Evolutionary conservation across 2,329 filamentous ascomycete genomes (phyloP), one percentile per base, ranked within the genome.

Genomic region (Mycogone perniciosa): DNA sequence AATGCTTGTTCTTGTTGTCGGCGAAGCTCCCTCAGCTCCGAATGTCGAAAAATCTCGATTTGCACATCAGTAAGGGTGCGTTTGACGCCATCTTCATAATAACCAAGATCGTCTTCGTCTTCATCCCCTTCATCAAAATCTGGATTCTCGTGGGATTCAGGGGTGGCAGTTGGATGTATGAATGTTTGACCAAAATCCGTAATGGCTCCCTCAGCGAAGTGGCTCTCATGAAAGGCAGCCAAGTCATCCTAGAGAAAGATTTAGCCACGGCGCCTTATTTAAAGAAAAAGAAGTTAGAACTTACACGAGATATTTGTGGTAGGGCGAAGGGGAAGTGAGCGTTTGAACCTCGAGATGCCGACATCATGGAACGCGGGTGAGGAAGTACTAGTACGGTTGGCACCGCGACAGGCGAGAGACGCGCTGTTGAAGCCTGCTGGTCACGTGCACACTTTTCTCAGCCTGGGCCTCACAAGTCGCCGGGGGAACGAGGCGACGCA

Each of bases 31-130:
- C 93, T 84, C 26, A 95, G 79, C 67, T 97, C 92, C 2, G 88
- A 92, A 64, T 95, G 89, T 54, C 91, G 80, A 65, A 96, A 96
- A 54, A 96, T 92, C 48, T 82, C 81, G 59, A 96, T 89, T 71
- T 96, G 88, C 59, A 90, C 88, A 62, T 96, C 88, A 7, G 91
- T 96, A 60, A 97, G 75, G 13, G 90, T 96, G 38, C 92, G 85
- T 65, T 93, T 93, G 54, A 84, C 81, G 3, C 92, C 91, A 62
- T 97, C 91, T 1, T 80, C 69, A 59, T 97, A 97, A 67, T 89
- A 92, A 13, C 90, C 92, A 11, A 96, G 73, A 1, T 72, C 81
- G 62, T 88, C 86, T 37, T 84, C 80, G 29, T 84, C 81, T 30
- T 77, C 75, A 4, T 54, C 51, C 58, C 59, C 67, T 3, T 66